A percentile compares a stretch with the other conserved stretches of the same genome.
Evolutionary conservation across 495 filamentous ascomycete species (phyloP).

Genomic region (Penicillium robsamsonii): DNA sequence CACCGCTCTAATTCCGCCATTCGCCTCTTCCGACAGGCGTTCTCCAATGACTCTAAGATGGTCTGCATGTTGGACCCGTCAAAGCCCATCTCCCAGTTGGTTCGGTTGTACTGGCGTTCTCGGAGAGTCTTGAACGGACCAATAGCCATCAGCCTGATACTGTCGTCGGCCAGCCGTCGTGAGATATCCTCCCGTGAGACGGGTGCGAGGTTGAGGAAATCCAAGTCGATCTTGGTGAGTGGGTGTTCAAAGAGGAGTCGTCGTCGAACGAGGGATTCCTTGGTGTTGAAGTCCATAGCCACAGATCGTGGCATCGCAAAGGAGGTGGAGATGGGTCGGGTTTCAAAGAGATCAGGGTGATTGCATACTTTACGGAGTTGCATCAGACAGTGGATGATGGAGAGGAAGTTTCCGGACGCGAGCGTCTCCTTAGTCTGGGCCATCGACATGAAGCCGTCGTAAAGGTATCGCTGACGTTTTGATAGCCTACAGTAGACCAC

Average conservation of each 20-base stretch:
- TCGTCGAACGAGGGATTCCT: conserved; percentile 68
- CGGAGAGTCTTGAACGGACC: conserved; percentile 59
- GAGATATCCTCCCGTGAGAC: conserved; percentile 68
- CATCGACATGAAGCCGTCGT: conserved; percentile 96
- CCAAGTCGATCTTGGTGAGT: conserved; percentile 64
- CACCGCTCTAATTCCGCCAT: conserved; percentile 78
- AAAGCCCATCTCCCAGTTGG: conserved; percentile 57
- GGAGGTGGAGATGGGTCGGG: conserved; percentile 95
- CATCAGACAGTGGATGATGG: conserved; percentile 98
- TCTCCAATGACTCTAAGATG: conserved; percentile 69
- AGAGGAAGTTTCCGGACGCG: conserved; percentile 93
- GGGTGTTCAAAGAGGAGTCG: conserved; percentile 64
- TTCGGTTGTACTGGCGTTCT: conserved; percentile 61
- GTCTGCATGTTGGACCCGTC: conserved; percentile 65
- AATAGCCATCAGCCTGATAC: conserved; percentile 62
- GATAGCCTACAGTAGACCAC: conserved; percentile 93
- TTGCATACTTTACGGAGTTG: conserved; percentile 98
- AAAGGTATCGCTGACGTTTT: conserved; percentile 90
- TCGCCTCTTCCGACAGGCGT: conserved; percentile 63
- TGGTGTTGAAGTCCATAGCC: conserved; percentile 72
- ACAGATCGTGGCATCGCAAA: conserved; percentile 88
- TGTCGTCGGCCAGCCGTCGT: conserved; percentile 57
- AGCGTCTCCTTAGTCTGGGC: conserved; percentile 85
- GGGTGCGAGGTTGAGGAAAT: conserved; percentile 79
- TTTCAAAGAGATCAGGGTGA: conserved; percentile 96